Conservation (phyloP, 805 yeast genomes). For the Nakazawaea wickerhamii region DNA sequence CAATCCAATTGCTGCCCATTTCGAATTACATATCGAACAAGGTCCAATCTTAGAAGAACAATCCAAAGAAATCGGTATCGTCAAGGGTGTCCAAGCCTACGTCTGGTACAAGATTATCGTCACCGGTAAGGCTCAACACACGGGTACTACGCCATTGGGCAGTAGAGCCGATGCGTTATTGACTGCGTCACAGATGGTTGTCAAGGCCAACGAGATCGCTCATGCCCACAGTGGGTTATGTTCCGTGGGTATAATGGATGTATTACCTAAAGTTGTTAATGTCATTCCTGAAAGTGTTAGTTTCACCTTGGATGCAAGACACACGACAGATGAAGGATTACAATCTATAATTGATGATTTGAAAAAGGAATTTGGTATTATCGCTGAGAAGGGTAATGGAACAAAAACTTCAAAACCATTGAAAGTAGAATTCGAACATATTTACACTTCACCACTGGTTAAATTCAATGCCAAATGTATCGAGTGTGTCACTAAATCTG, state of each 20-base stretch:
- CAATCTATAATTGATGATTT: constrained; percentile 32
- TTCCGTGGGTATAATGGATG: constrained; percentile 52
- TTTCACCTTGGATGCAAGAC: constrained; percentile 60
- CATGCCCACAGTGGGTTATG: constrained; percentile 45
- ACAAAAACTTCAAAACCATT: constrained; percentile 25
- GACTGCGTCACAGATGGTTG: constrained; percentile 53
- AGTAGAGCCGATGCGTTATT: constrained; percentile 58
- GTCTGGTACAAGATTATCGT: constrained; percentile 56
- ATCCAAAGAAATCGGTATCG: constrained; percentile 55
- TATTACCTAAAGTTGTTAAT: constrained; percentile 58
- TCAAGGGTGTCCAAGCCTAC: constrained; percentile 62
- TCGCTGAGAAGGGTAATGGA: constrained; percentile 31
- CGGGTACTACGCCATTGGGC: constrained; percentile 67
- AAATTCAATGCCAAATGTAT: constrained; percentile 49
- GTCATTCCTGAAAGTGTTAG: constrained; percentile 60
- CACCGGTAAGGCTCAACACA: constrained; percentile 61
- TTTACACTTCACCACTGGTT: constrained; percentile 51
- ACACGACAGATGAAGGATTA: constrained; percentile 40
- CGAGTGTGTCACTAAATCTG: constrained; percentile 46
- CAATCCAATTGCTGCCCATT: constrained; percentile 61
- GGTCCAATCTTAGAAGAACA: constrained; percentile 64
- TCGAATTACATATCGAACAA: constrained; percentile 73
- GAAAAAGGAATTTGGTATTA: constrained; percentile 29
- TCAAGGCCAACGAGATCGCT: constrained; percentile 52
- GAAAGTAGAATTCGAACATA: constrained; percentile 34